Base-by-base conservation (phyloP, 106 monocot genomes). In the Allium cepa region DNA sequence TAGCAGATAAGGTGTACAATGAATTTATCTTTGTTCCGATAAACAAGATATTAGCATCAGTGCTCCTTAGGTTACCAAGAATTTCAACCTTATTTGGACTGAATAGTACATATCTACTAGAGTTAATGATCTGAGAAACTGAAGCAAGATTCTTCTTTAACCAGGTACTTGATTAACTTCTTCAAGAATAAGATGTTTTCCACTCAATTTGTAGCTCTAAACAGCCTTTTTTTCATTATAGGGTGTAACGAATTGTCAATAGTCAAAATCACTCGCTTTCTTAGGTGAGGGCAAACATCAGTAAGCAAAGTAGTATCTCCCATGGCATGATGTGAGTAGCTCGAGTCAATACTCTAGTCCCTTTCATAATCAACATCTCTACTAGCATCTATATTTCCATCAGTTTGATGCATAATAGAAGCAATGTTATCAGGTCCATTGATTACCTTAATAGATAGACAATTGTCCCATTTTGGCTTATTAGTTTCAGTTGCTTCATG, bases 161-260 rank as follows among this genome's bases (percentile, higher is more conserved):
- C 49, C 26, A 55, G 68, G 68, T 55, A 68, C 68, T 55, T 55
- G 53, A 68, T 68, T 55, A 11, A 55, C 68, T 28, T 68, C 68
- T 5, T 68, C 28, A 10, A 68, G n/a, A 8, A 17, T 68, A 13
- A 55, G 4, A 50, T 27, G 27, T 68, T 52, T 11, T 55, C 36
- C 53, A 68, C 4, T 56, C 26, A 50, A n/a, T n/a, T 11, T 28
- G 18, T 56, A 68, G 56, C 45, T 15, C 10, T 68, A 52, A 68
- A 26, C 12, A 68, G 14, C 4, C 26, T 56, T 51, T 68, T 56
- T 68, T 68, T 68, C 52, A 53, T 18, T 17, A 68, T 56, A 2
- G 28, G 52, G 45, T 67, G 26, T 51, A 52, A 51, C 22, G 67
- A 67, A 52, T 67, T 67, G 27, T 67, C 47, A 51, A 47, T 52